Evolutionary conservation across 2,329 filamentous ascomycete species (phyloP).

Genomic region (Gremmenia infestans): DNA sequence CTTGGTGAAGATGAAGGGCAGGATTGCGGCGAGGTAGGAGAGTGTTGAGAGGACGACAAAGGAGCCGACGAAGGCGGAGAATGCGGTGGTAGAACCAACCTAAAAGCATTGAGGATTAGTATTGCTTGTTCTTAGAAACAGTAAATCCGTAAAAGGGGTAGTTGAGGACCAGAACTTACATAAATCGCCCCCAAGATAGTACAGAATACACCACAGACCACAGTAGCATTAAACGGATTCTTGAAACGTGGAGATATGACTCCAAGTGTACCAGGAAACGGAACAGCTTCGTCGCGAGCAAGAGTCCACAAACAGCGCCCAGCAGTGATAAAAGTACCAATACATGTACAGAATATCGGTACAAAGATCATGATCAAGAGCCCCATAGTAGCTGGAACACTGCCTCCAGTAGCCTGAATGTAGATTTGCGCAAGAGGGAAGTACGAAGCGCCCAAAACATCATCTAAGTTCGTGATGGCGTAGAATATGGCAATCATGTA

Average conservation of each 20-base stretch:
- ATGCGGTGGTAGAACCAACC: slow-evolving; percentile 60
- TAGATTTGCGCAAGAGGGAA: slow-evolving; percentile 67
- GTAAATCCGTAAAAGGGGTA: too few relatives aligned
- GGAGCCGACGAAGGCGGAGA: slow-evolving; percentile 59
- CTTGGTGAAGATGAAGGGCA: slow-evolving; percentile 48
- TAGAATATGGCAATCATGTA: slow-evolving; percentile 54
- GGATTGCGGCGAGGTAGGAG: slow-evolving; percentile 59
- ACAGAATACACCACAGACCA: slow-evolving; percentile 44
- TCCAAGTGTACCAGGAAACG: slow-evolving; percentile 44
- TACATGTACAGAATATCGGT: slow-evolving; percentile 45
- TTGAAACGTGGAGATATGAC: slow-evolving; percentile 41
- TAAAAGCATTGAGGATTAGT: slow-evolving; percentile 34
- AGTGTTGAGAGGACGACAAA: slow-evolving; percentile 51
- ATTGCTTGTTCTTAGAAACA: neutral
- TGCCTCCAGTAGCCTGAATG: slow-evolving; percentile 49
- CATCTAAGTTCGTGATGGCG: slow-evolving; percentile 49
- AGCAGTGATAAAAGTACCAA: slow-evolving; percentile 54
- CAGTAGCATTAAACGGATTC: slow-evolving; percentile 51
- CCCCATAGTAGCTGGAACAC: slow-evolving; percentile 49
- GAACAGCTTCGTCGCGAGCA: slow-evolving; percentile 51
- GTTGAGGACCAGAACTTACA: neutral
- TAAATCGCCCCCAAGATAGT: slow-evolving; percentile 54
- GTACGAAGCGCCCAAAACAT: slow-evolving; percentile 44
- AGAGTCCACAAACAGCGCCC: slow-evolving; percentile 61
- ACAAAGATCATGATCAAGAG: slow-evolving; percentile 50